Base-by-base conservation (phyloP, 2,329 filamentous ascomycete species). In the Intubia oerlemansii region DNA sequence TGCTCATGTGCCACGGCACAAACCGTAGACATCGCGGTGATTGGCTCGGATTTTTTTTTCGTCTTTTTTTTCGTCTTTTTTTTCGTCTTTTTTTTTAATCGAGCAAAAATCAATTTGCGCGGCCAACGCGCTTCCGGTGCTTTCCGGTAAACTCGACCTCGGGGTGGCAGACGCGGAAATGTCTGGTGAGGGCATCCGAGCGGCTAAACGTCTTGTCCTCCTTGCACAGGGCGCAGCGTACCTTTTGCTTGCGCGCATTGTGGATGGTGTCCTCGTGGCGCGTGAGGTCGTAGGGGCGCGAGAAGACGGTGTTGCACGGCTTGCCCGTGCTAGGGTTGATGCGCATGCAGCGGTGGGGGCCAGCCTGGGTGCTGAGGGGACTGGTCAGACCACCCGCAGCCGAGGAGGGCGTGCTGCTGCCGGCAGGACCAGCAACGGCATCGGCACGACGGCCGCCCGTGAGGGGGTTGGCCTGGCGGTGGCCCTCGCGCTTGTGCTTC, bases 131-230 rank as follows among this genome's bases (percentile, higher is more conserved):
- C 36, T 47, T 47, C 26, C 53, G 48, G 28, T 61, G 56, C 48
- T 66, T 65, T 40, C 78, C 75, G n/a, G 75, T 72, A 41, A 79
- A 73, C 37, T 84, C 76, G 32, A 85, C 64, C 36, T 92, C 80
- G 0, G 85, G 84, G 49, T 93, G 85, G 37, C 90, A 85, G 27
- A 93, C 84, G 20, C 82, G 71, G 62, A 92, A 90, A 47, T 98
- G 88, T 35, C 88, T 62, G 10, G 85, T 95, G 27, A 95, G 60
- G 2, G 88, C 88, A 54, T 98, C 88, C 38, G 85, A 88, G 33
- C 88, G 71, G 41, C 82, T 92, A 45, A 98, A 98, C 0, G 81
- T 90, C 62, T 95, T 95, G 45, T 95, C 85, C 42, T 95, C 84
- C 2, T 79, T 82, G 52, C 88, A 98, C 27, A 92, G 55, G 36